phyloP scores from a whole-genome alignment of 768 basidiomycete species.

The Scleroderma citrinum region DNA sequence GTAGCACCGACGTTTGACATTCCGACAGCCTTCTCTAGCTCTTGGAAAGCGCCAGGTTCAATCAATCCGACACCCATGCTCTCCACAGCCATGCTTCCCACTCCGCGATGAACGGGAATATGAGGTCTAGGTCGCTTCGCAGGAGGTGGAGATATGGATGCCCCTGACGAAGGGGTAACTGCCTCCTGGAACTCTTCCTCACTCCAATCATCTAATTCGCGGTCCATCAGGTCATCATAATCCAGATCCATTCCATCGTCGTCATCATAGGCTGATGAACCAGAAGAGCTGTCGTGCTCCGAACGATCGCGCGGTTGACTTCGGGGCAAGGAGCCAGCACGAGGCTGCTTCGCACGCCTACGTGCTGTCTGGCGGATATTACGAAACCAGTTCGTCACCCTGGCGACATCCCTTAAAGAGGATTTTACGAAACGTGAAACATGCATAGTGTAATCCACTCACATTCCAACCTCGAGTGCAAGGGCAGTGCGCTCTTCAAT shows the following conservation, averaged over 20 bases:
- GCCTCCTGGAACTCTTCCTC: conserved; percentile 73
- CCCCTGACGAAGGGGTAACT: conserved; percentile 63
- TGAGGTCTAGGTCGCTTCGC: conserved; percentile 26
- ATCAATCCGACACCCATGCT: conserved; percentile 33
- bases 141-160: conserved; percentile 35
- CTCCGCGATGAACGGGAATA: conserved; percentile 24
- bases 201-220: conserved; percentile 47
- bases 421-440: conserved; percentile 8
- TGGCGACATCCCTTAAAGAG: conserved; percentile 61
- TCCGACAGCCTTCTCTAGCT: conserved; percentile 41
- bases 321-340: conserved; percentile 13
- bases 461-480: conserved; percentile 76
- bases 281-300: conserved; percentile 51
- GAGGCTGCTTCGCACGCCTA: conserved; percentile 56
- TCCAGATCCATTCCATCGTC: conserved; percentile 49
- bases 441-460: conserved; percentile 21
- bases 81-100: conserved; percentile 19
- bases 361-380: conserved; percentile 79
- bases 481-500: conserved; percentile 75
- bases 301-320: conserved; percentile 30
- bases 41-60: conserved; percentile 38
- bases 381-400: conserved; percentile 86
- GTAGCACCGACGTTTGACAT: conserved; percentile 14
- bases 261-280: conserved; percentile 42
- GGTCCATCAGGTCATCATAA: conserved; percentile 36